These are phyloP conservation scores for Colletotrichum caudatum DNA, from an alignment of 2,329 filamentous ascomycete genomes.

Conservation along the genomic window DNA sequence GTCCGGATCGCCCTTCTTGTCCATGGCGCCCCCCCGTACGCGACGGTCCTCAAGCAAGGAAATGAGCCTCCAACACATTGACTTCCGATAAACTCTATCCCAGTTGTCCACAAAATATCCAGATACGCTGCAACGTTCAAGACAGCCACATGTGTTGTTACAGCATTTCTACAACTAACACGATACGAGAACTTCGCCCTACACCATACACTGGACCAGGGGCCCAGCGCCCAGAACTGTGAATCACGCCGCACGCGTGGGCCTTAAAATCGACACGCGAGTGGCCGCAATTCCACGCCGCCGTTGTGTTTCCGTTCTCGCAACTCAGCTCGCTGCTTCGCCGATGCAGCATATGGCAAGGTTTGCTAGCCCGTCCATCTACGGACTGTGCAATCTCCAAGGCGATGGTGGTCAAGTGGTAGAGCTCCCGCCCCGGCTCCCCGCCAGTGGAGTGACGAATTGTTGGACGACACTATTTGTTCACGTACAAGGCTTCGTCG, in stretches of 20 bases:
- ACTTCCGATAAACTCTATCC: conserved; percentile 31
- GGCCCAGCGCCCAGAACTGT: background rate
- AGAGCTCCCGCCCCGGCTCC: conserved; percentile 15
- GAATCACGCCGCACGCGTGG: background rate
- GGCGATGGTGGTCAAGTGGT: conserved; percentile 22
- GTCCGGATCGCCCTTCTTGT: conserved; percentile 20
- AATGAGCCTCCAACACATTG: conserved; percentile 11
- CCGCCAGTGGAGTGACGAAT: conserved; percentile 4
- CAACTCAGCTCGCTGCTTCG: conserved; percentile 3
- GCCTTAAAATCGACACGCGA: conserved; percentile 2
- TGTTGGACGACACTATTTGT: conserved; percentile 4
- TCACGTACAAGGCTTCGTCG: conserved; percentile 12
- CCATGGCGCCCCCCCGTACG: conserved; percentile 12
- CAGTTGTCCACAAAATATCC: conserved; percentile 20
- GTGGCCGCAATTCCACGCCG: background rate
- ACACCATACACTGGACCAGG: background rate
- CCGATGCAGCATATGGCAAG: conserved; percentile 6
- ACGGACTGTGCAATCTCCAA: background rate
- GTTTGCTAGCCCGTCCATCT: conserved; percentile 1
- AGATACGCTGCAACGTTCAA: conserved; percentile 22
- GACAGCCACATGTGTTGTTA: conserved; percentile 5
- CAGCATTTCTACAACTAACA: conserved; percentile 3
- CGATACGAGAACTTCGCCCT: background rate
- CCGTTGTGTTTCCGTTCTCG: background rate
- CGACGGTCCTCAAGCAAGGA: conserved; percentile 12